Percentiles rank a stretch among this genome's conserved stretches.
Evolutionary conservation across 179 eudicot species (phyloP).

Genomic region (Carnegiea gigantea): DNA sequence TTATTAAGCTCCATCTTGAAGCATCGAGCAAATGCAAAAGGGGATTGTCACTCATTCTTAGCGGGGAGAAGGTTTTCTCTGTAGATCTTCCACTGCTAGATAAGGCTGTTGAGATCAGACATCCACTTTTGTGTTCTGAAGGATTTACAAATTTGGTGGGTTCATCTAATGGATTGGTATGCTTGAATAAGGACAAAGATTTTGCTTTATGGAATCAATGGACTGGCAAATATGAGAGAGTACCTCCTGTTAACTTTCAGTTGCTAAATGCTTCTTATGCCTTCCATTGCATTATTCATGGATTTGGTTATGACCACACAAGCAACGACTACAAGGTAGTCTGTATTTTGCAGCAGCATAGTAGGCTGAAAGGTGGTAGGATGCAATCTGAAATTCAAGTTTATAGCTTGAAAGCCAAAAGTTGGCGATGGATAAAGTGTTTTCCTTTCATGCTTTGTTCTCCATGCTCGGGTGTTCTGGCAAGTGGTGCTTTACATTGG

Average conservation of each 20-base stretch:
- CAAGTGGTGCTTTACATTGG: constrained; percentile 16
- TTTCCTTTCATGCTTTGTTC: constrained; percentile 13
- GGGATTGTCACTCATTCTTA: constrained; percentile 12
- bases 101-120: constrained; percentile 4
- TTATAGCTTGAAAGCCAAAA: constrained; percentile 12
- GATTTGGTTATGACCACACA: constrained; percentile 23
- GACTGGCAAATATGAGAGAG: constrained; percentile 9
- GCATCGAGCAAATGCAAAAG: neutral
- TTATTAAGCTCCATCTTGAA: constrained; percentile 20
- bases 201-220: constrained; percentile 17
- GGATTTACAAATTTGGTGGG: constrained; percentile 12
- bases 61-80: neutral
- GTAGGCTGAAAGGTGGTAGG: constrained; percentile 8
- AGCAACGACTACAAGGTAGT: constrained; percentile 22
- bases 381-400: constrained; percentile 14
- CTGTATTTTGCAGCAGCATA: constrained; percentile 7
- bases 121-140: neutral
- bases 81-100: constrained; percentile 8
- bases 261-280: neutral
- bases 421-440: neutral
- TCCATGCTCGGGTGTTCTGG: constrained; percentile 14
- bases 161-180: constrained; percentile 14
- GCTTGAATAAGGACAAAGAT: constrained; percentile 13
- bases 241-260: neutral
- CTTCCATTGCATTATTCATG: constrained; percentile 10